Evolutionary conservation across 2,329 filamentous ascomycete genomes (phyloP).

Genomic region (Plenodomus biglobosus): DNA sequence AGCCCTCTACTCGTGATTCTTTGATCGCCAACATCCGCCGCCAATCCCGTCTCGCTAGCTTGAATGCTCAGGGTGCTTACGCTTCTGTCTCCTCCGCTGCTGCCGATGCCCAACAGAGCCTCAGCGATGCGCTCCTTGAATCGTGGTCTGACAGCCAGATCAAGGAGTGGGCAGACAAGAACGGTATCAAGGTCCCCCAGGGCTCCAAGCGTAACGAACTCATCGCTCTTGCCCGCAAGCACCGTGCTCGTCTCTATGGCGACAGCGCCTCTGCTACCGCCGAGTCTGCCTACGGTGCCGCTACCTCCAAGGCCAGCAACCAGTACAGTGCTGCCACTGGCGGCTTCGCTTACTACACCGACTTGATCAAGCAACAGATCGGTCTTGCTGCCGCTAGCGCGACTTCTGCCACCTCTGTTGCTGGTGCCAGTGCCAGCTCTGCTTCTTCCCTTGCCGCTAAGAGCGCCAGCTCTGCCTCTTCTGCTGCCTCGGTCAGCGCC

Average conservation of each 20-base stretch:
- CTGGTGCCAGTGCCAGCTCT: constrained; percentile 28
- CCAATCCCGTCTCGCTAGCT: constrained; percentile 77
- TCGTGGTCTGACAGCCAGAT: constrained; percentile 87
- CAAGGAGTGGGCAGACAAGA: constrained; percentile 92
- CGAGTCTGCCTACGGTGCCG: constrained; percentile 60
- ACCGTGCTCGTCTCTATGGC: constrained; percentile 71
- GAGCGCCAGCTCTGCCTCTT: constrained; percentile 28
- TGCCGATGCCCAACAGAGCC: constrained; percentile 65
- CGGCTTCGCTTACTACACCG: constrained; percentile 42
- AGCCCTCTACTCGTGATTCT: constrained; percentile 81
- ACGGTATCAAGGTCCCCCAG: constrained; percentile 85
- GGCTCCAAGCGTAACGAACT: constrained; percentile 90
- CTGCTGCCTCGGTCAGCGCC: constrained; percentile 28
- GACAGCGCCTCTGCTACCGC: constrained; percentile 57
- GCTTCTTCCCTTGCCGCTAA: constrained; percentile 30
- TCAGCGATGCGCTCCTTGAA: constrained; percentile 83
- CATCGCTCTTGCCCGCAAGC: constrained; percentile 83
- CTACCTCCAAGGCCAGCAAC: constrained; percentile 13
- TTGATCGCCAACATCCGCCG: constrained; percentile 87
- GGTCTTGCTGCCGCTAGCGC: constrained; percentile 56
- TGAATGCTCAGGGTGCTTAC: constrained; percentile 62
- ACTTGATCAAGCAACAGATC: constrained; percentile 50
- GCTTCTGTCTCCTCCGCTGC: constrained; percentile 51
- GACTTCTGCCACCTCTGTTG: constrained; percentile 67
- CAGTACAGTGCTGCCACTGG: constrained; percentile 56